Evolutionary conservation across 2,329 filamentous ascomycete species (phyloP).

Genomic region (Arthrinium phaeospermum): DNA sequence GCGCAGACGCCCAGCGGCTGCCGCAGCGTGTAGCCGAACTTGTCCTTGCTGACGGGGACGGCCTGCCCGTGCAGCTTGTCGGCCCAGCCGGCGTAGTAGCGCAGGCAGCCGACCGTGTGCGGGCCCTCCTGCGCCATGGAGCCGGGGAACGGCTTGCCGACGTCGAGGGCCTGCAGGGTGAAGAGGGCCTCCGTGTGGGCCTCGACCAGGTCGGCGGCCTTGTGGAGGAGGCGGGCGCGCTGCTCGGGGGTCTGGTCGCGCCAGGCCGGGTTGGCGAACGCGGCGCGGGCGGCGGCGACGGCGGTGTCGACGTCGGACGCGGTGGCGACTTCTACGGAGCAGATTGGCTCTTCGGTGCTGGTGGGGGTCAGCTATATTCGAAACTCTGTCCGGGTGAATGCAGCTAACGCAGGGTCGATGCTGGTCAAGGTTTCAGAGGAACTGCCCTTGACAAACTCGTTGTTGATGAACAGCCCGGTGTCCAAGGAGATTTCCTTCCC

Average conservation of each 20-base stretch:
- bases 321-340: slow-evolving; percentile 80
- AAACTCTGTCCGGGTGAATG: too few species aligned
- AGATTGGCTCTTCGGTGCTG: slow-evolving; percentile 79
- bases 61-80: slow-evolving; percentile 92
- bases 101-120: slow-evolving; percentile 69
- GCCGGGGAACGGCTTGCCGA: slow-evolving; percentile 81
- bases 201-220: slow-evolving; percentile 81
- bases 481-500: slow-evolving; percentile 68
- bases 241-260: slow-evolving; percentile 70
- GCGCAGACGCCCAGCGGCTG: slow-evolving; percentile 77
- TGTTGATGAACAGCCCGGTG: slow-evolving; percentile 53
- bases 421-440: slow-evolving; percentile 11
- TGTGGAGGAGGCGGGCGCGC: slow-evolving; percentile 72
- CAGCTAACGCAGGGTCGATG: slow-evolving; percentile 21
- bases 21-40: slow-evolving; percentile 82
- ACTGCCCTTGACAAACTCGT: slow-evolving; percentile 21
- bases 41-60: slow-evolving; percentile 76
- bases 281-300: slow-evolving; percentile 83
- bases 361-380: too few species aligned
- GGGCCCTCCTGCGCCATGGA: slow-evolving; percentile 76
- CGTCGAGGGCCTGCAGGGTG: slow-evolving; percentile 85
- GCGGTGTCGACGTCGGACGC: slow-evolving; percentile 86
- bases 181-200: slow-evolving; percentile 78
- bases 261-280: slow-evolving; percentile 78
- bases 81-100: slow-evolving; percentile 90